These are phyloP conservation scores for Boletus reticulatus DNA, from an alignment of 768 basidiomycete species.

Conservation along the genomic window DNA sequence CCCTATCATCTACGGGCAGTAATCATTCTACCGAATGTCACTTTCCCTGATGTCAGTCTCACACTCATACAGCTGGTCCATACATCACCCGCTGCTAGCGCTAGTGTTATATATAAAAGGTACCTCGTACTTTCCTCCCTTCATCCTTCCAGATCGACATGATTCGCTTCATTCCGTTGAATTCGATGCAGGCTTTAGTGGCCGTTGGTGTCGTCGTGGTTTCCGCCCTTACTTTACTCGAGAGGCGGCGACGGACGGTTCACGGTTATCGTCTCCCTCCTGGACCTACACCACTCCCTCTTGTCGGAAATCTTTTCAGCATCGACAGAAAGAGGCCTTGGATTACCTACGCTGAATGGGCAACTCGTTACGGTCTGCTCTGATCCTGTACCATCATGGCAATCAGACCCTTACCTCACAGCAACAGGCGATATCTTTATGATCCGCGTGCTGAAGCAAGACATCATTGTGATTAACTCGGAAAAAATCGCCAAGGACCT, in stretches of 20 bases:
- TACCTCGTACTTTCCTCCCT: not conserved
- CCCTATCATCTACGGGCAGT: too few relatives aligned
- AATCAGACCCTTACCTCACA: not conserved
- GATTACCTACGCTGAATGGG: slow-evolving; percentile 21
- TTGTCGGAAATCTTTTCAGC: slow-evolving; percentile 17
- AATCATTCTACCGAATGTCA: too few relatives aligned
- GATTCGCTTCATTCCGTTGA: not conserved
- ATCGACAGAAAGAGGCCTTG: slow-evolving; percentile 19
- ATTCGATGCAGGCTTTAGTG: not conserved
- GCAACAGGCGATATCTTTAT: slow-evolving; percentile 19
- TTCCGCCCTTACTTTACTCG: not conserved
- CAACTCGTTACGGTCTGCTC: slow-evolving; percentile 14
- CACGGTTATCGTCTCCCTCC: slow-evolving; percentile 11
- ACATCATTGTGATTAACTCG: slow-evolving; percentile 26
- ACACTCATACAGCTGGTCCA: not conserved
- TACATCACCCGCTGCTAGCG: not conserved
- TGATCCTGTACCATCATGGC: too few relatives aligned
- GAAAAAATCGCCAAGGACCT: slow-evolving; percentile 27
- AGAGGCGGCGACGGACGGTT: not conserved
- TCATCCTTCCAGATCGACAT: not conserved
- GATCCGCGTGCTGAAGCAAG: slow-evolving; percentile 19
- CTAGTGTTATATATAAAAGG: not conserved
- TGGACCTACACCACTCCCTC: slow-evolving; percentile 17
- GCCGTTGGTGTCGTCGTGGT: not conserved
- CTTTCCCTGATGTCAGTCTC: too few relatives aligned